phyloP scores from a whole-genome alignment of 352 stramenopile species.

The Globisporangium iwayamae region DNA sequence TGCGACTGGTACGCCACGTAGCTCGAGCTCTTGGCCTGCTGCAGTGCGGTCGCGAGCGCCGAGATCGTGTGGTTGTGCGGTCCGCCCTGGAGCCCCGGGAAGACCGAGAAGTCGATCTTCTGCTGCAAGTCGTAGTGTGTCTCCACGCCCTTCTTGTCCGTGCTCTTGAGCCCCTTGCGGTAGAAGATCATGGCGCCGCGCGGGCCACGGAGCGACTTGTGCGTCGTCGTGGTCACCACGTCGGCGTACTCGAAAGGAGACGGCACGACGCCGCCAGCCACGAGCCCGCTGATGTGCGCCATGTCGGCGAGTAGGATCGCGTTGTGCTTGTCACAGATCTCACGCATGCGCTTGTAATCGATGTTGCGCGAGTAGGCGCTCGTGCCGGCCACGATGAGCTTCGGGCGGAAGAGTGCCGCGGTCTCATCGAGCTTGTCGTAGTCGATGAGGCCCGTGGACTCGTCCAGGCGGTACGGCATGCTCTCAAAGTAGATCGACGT shows the following conservation, averaged over 20 bases:
- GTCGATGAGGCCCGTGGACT: constrained; percentile 97
- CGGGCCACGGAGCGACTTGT: constrained; percentile 98
- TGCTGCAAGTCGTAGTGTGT: constrained; percentile 95
- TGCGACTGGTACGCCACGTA: constrained; percentile 99
- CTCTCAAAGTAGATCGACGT: constrained; percentile 99
- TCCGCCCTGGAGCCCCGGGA: constrained; percentile 97
- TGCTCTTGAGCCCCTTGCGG: constrained; percentile 91
- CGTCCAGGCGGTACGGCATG: constrained; percentile 98
- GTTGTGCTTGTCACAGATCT: constrained; percentile 93
- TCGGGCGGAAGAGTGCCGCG: constrained; percentile 92
- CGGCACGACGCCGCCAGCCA: constrained; percentile 94
- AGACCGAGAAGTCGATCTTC: constrained; percentile 99
- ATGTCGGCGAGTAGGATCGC: constrained; percentile 98
- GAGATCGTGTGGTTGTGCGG: constrained; percentile 99
- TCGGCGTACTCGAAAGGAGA: constrained; percentile 98
- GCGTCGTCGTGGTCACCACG: constrained; percentile 99
- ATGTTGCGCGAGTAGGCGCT: constrained; percentile 98
- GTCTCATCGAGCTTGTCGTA: constrained; percentile 98
- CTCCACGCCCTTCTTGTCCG: constrained; percentile 96
- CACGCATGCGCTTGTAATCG: constrained; percentile 98
- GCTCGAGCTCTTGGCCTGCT: constrained; percentile 92
- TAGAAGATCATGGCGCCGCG: constrained; percentile 99
- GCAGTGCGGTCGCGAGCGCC: constrained; percentile 96
- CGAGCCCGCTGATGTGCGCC: constrained; percentile 99
- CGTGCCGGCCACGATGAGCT: constrained; percentile 98